Evolutionary conservation across 179 eudicot genomes (phyloP).

Genomic region (Spinacia oleracea): DNA sequence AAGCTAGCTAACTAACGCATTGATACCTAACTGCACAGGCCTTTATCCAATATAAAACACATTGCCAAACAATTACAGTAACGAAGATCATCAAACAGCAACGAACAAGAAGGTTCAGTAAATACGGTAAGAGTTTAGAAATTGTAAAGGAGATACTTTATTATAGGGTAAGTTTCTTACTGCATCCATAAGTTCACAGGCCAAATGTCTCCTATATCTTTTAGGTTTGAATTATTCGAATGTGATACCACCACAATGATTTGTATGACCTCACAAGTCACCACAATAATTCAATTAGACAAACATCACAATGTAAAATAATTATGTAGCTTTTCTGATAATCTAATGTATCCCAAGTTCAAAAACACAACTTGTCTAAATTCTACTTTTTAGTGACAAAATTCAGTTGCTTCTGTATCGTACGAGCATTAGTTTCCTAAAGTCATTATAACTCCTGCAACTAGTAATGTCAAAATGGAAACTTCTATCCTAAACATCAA

Average conservation of each 20-base stretch:
- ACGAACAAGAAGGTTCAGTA: background rate
- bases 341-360: no score
- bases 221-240: slow-evolving; percentile 65
- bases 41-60: no score
- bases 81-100: background rate
- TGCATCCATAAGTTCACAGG: slow-evolving; percentile 74
- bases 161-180: slow-evolving; percentile 33
- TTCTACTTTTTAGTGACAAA: no score
- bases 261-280: slow-evolving; percentile 44
- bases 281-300: no score
- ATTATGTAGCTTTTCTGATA: no score
- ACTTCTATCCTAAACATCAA: no score
- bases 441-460: no score
- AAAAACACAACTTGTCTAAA: no score
- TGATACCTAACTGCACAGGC: background rate
- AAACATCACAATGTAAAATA: no score
- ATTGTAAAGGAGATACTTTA: background rate
- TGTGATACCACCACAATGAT: slow-evolving; percentile 78
- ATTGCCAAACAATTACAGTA: background rate
- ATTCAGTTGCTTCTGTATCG: no score
- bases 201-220: slow-evolving; percentile 45
- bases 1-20: background rate
- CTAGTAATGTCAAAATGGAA: no score
- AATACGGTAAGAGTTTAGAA: background rate
- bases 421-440: no score